A percentile compares a stretch with the other conserved stretches of the same genome.
These are phyloP conservation scores for Ophiorrhiza pumila DNA, from an alignment of 257 asterid species.

Conservation along the genomic window DNA sequence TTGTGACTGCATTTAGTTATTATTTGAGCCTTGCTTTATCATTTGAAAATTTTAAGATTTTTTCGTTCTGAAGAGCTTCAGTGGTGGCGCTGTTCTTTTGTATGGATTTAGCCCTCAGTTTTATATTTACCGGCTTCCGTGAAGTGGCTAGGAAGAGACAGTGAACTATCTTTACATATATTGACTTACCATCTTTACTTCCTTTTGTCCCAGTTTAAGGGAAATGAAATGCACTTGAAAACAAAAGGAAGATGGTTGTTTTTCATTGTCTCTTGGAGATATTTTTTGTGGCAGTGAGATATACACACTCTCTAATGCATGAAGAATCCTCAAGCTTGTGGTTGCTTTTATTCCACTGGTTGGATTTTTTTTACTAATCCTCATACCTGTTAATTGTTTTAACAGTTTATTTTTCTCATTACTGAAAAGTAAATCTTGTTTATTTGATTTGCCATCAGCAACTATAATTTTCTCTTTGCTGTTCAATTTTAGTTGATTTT, in stretches of 20 bases:
- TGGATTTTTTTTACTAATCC: too few species aligned
- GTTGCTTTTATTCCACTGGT: not conserved
- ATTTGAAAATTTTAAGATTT: not conserved
- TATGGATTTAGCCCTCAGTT: not conserved
- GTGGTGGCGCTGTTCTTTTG: not conserved
- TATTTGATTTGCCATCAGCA: too few species aligned
- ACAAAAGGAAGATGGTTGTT: not conserved
- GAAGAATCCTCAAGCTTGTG: not conserved
- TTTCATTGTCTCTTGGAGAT: not conserved
- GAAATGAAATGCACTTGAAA: not conserved
- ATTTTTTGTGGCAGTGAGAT: not conserved
- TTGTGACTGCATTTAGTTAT: not conserved
- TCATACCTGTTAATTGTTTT: too few species aligned
- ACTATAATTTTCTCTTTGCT: too few species aligned
- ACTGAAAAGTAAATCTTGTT: too few species aligned
- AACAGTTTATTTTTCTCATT: too few species aligned
- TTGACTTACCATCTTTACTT: not conserved
- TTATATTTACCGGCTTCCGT: not conserved
- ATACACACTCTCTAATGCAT: not conserved
- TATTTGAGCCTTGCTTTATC: not conserved
- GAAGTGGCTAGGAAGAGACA: not conserved
- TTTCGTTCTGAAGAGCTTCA: not conserved
- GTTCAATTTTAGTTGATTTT: not conserved
- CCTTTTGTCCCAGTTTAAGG: not conserved
- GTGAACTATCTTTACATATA: not conserved